Evolutionary conservation across 2,329 filamentous ascomycete genomes (phyloP).

Genomic region (Penicillium corylophilum): DNA sequence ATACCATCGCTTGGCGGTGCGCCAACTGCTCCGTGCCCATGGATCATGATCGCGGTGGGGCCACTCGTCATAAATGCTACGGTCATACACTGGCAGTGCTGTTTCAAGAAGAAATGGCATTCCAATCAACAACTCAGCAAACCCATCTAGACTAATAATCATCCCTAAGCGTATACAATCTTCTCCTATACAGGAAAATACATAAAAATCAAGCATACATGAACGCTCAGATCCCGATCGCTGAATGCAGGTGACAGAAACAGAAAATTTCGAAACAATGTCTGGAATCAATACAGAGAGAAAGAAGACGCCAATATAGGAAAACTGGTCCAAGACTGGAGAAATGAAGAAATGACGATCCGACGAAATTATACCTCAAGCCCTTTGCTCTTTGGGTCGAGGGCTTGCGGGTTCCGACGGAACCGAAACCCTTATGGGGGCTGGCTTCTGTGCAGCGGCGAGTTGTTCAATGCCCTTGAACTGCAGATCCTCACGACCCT

Average conservation of each 20-base stretch:
- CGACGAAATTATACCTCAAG: neutral
- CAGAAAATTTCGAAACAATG: neutral
- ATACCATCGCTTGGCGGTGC: neutral
- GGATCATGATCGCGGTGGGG: neutral
- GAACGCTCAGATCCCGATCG: neutral
- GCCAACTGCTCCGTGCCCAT: neutral
- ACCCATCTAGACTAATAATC: neutral
- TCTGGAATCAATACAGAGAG: neutral
- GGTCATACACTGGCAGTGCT: neutral
- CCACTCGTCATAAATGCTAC: neutral
- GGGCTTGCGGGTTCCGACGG: conserved; percentile 23
- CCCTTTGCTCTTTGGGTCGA: neutral
- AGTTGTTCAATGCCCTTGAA: neutral
- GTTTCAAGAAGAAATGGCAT: neutral
- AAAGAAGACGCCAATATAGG: neutral
- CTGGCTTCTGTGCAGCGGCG: neutral
- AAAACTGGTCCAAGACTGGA: neutral
- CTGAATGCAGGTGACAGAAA: neutral
- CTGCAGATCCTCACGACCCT: conserved; percentile 8
- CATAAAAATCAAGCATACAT: conserved; percentile 1
- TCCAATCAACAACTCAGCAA: neutral
- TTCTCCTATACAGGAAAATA: conserved; percentile 1
- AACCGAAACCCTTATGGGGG: conserved; percentile 11
- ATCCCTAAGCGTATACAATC: neutral
- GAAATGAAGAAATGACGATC: neutral